A percentile compares a stretch with the other conserved stretches of the same genome.
Evolutionary conservation across 306 rosid genomes (phyloP).

Genomic region (Pterocarpus macrocarpus): DNA sequence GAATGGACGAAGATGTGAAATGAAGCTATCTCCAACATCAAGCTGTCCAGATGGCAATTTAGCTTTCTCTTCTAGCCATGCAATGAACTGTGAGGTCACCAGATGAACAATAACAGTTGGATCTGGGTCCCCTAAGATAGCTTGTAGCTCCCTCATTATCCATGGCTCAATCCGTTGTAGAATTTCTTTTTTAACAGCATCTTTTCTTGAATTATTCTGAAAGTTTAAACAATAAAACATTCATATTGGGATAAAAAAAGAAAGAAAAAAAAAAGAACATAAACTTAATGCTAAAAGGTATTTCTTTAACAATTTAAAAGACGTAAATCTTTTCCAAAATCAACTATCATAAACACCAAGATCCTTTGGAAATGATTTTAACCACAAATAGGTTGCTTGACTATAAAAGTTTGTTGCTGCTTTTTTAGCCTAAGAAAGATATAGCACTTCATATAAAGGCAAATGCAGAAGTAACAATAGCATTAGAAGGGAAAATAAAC

Average conservation of each 20-base stretch:
- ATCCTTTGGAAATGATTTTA: neutral
- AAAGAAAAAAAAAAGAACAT: too few species aligned
- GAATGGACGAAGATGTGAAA: conserved; percentile 56
- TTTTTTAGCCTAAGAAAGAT: neutral
- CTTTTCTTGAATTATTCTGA: conserved; percentile 44
- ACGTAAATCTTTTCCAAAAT: neutral
- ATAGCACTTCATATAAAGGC: neutral
- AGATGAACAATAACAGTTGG: conserved; percentile 70
- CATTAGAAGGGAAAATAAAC: neutral
- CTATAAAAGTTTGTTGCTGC: neutral
- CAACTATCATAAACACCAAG: neutral
- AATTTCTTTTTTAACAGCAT: conserved; percentile 46
- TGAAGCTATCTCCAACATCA: conserved; percentile 48
- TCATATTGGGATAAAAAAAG: neutral
- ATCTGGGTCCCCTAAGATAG: conserved; percentile 60
- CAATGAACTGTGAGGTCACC: conserved; percentile 55
- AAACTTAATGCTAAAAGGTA: neutral
- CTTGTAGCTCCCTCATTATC: conserved; percentile 73
- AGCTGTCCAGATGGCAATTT: conserved; percentile 35
- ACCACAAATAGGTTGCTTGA: conserved; percentile 12
- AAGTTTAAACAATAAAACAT: conserved; percentile 15
- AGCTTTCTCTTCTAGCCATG: conserved; percentile 53
- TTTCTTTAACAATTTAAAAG: neutral
- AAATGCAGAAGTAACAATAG: too few species aligned
- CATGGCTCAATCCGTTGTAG: conserved; percentile 65